A percentile compares a stretch with the other conserved stretches of the same genome.
Evolutionary conservation across 176 grass and related monocot species (phyloP).

Genomic region (Hsuehochloa calcarea): DNA sequence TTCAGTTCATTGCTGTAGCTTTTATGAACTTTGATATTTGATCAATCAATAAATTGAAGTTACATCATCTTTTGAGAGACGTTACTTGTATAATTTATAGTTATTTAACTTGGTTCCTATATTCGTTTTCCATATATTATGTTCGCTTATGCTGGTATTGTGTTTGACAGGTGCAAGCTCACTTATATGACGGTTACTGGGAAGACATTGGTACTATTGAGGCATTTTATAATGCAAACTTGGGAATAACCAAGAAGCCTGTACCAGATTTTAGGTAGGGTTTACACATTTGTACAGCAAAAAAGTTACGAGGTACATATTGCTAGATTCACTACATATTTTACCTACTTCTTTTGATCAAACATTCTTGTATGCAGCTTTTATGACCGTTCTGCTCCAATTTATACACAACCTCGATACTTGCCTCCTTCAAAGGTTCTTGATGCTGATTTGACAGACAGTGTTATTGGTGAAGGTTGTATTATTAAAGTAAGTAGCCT

Average conservation of each 20-base stretch:
- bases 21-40: background rate
- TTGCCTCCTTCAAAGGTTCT: slow-evolving; percentile 97
- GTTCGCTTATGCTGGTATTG: slow-evolving; percentile 23
- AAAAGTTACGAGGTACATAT: background rate
- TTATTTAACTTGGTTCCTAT: background rate
- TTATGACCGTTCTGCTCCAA: slow-evolving; percentile 86
- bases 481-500: slow-evolving; percentile 81
- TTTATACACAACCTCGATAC: slow-evolving; percentile 90
- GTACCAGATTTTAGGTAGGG: slow-evolving; percentile 89
- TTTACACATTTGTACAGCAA: background rate
- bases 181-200: slow-evolving; percentile 96
- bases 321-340: slow-evolving; percentile 16
- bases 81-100: background rate
- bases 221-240: slow-evolving; percentile 87
- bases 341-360: slow-evolving; percentile 26
- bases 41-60: background rate
- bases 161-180: slow-evolving; percentile 83
- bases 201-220: slow-evolving; percentile 95
- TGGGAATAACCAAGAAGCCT: slow-evolving; percentile 95
- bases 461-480: slow-evolving; percentile 96
- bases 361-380: slow-evolving; percentile 54
- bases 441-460: slow-evolving; percentile 81
- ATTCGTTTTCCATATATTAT: slow-evolving; percentile 10
- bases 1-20: background rate
- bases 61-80: background rate